Conservation (phyloP, 1,284 basidiomycete genomes). For the Microbotryum violaceum region DNA sequence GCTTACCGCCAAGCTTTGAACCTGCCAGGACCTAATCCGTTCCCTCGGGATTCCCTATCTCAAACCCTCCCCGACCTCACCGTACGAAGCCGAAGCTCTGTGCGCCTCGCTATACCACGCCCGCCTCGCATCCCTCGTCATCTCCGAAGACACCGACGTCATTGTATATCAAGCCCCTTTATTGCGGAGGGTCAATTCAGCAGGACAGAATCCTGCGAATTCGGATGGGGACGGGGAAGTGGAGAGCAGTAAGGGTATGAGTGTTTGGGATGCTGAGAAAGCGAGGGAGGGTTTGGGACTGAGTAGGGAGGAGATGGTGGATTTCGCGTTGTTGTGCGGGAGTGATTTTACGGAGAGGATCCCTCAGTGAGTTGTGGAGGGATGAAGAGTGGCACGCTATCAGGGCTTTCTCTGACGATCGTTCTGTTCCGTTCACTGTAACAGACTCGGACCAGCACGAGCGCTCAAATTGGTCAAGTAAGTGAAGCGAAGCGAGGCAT, state of each 20-base stretch:
- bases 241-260: slow-evolving; percentile 10
- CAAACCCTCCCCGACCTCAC: slow-evolving; percentile 8
- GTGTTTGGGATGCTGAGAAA: slow-evolving; percentile 35
- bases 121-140: slow-evolving; percentile 6
- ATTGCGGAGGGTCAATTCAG: slow-evolving; percentile 9
- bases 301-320: slow-evolving; percentile 55
- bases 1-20: not conserved
- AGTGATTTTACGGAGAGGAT: slow-evolving; percentile 82
- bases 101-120: slow-evolving; percentile 18
- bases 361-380: slow-evolving; percentile 6
- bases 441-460: slow-evolving; percentile 55
- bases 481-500: too few species aligned
- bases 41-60: slow-evolving; percentile 23
- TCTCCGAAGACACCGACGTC: slow-evolving; percentile 30
- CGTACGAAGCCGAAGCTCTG: slow-evolving; percentile 28
- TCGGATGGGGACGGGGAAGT: not conserved
- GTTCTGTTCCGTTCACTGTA: too few species aligned
- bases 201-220: not conserved
- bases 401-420: too few species aligned
- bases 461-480: slow-evolving; percentile 68
- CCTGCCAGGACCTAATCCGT: slow-evolving; percentile 11
- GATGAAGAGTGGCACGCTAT: too few species aligned
- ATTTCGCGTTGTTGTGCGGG: slow-evolving; percentile 74
- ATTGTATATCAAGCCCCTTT: slow-evolving; percentile 23
- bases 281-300: slow-evolving; percentile 57